Conservation (phyloP, 2,329 filamentous ascomycete species). For the Neofusicoccum kwambonambiense region DNA sequence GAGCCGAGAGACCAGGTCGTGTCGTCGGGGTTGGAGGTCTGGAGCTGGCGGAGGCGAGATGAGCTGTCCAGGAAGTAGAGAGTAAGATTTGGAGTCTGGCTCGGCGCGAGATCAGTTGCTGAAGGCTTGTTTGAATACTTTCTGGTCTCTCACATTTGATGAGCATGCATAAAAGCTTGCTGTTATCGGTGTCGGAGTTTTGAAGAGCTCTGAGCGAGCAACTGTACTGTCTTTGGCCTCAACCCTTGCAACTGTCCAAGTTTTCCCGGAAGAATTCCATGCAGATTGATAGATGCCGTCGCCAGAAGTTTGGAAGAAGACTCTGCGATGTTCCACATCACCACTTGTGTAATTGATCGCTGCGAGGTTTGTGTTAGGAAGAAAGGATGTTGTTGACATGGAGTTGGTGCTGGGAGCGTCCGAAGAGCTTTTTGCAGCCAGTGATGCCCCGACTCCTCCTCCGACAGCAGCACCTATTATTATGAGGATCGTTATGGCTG, state of each 20-base stretch:
- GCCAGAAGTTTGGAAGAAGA: neutral
- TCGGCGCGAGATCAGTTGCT: too few relatives aligned
- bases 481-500: neutral
- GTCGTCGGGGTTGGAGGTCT: neutral
- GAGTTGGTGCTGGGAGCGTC: neutral
- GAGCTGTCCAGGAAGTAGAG: neutral
- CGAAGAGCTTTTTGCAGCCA: neutral
- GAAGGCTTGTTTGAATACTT: too few relatives aligned
- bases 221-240: neutral
- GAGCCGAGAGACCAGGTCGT: neutral
- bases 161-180: slow-evolving; percentile 2
- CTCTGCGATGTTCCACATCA: neutral
- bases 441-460: neutral
- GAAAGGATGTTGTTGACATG: neutral
- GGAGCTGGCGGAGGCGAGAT: neutral
- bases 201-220: neutral
- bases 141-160: neutral
- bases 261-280: neutral
- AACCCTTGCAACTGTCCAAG: neutral
- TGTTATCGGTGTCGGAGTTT: neutral
- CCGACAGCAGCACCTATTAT: neutral
- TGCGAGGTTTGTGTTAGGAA: neutral
- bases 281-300: neutral
- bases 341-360: neutral
- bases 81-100: neutral